Evolutionary conservation across 2,329 filamentous ascomycete species (phyloP), one percentile per base, ranked within the genome.

Genomic region (Colletotrichum aenigma): DNA sequence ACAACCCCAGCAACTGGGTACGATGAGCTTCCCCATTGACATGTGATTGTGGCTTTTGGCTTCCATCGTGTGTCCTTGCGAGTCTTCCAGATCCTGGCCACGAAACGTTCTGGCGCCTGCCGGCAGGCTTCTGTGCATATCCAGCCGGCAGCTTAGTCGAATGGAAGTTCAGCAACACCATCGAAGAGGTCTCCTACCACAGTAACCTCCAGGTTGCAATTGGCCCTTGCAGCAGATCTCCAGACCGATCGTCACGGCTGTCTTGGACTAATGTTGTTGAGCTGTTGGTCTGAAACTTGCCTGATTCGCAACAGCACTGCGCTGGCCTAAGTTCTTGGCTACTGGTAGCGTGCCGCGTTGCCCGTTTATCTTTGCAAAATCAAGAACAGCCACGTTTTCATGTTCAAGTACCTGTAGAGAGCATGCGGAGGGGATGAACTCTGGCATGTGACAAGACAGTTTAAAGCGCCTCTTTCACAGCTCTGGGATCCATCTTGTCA

Each of bases 241-340:
- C 56, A 30, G 36, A n/a, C 48, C 16, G 67, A 70, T 62, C 67
- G 15, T 32, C 55, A 24, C 18, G 36, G 34, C 28, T 70, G 67
- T 61, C 58, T 76, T 30, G 58, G 21, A 60, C 62, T 68, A 66
- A 70, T 52, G 58, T 74, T 65, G 70, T 69, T 68, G 70, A 76
- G 74, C 64, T 74, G 70, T 36, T 68, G 26, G 65, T 69, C 70
- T 52, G 58, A 76, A 60, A 73, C 74, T 52, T 74, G 48, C 65
- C 43, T 28, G 16, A 30, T 18, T 4, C 18, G n/a, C 67, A 43
- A 52, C 16, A 15, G 34, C 36, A 24, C 1, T 1, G 3, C 13
- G 15, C 43, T 21, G 24, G 38, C 6, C 9, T 36, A 0, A 62
- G 6, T 28, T 34, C 28, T n/a, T 36, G 1, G 43, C 24, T 28